phyloP scores from a whole-genome alignment of 768 basidiomycete species.

The Cystobasidium tubakii region DNA sequence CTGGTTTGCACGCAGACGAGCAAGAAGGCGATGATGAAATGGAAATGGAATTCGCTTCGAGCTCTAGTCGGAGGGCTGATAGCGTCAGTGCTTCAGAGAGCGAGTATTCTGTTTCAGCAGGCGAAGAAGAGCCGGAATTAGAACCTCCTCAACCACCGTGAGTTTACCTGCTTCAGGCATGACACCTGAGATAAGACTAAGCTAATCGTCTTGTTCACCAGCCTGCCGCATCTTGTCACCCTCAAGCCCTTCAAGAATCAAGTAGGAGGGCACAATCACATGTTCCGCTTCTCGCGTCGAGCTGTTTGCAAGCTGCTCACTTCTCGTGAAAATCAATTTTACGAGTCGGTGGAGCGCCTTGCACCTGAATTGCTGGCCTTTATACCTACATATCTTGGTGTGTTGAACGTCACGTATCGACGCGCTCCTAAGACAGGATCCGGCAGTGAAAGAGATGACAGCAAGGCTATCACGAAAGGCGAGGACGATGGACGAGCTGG shows the following conservation, averaged over 20 bases:
- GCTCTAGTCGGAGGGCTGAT: not conserved
- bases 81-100: constrained; percentile 7
- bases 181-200: too few relatives aligned
- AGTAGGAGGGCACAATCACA: constrained; percentile 93
- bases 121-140: constrained; percentile 39
- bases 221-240: constrained; percentile 58
- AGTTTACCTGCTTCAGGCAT: constrained; percentile 2
- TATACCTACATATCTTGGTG: constrained; percentile 96
- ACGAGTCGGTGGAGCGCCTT: constrained; percentile 90
- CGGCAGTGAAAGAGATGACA: constrained; percentile 38
- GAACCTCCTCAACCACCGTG: constrained; percentile 23
- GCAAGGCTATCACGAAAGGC: constrained; percentile 42
- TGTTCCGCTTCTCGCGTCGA: constrained; percentile 94
- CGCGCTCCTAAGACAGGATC: constrained; percentile 54
- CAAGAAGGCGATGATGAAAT: constrained; percentile 24
- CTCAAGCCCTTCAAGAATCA: constrained; percentile 93
- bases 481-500: constrained; percentile 44
- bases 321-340: constrained; percentile 93
- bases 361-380: constrained; percentile 86
- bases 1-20: not conserved
- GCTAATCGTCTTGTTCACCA: too few relatives aligned
- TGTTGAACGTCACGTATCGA: constrained; percentile 96
- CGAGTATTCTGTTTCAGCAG: constrained; percentile 15
- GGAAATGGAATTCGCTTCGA: constrained; percentile 20
- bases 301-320: constrained; percentile 99